Base-by-base conservation (phyloP, 805 yeast genomes). In the Starmerella potacharoeniae region DNA sequence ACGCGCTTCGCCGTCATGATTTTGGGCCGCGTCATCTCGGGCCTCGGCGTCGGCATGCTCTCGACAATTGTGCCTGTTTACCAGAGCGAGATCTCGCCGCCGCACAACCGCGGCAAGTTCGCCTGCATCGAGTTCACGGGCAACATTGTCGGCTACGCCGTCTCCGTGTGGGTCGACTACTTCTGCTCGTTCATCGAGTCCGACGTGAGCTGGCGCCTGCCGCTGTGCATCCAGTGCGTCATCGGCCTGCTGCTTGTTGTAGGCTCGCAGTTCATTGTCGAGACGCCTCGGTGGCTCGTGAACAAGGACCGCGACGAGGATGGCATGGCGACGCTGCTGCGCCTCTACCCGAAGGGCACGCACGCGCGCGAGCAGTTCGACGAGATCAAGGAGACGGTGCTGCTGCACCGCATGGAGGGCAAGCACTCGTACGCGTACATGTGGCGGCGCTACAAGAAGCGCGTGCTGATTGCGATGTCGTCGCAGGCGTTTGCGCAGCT, bases 401-500 rank as follows among this genome's bases (percentile, higher is more conserved):
- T 88, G 42, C 66, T 86, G 35, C 84, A 85, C 55, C 75, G 96
- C 56, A 70, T 85, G 46, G 95, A 88, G 66, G 96, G 95, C 29
- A 89, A 85, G 63, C 71, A 78, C 44, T 79, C 86, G 6, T 87
- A 87, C 68, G 64, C 75, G 5, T 85, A 86, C 64, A 84, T 89
- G 79, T 84, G 89, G 73, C 73, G 78, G 49, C 74, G 84, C 57
- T 90, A 90, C 69, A 81, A 81, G 59, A 80, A 80, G 66, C 75
- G 97, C 51, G 81, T 90, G 28, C 75, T 88, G 37, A 85, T 90
- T 59, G 96, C 95, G 2, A 87, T 93, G 81, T 80, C 88, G 37
- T 84, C 95, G 2, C 95, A 86, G 67, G 80, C 87, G 73, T 88
- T 90, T 74, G 96, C 97, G 3, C 96, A 90, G 69, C 74, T 90